Evolutionary conservation across 805 yeast species (phyloP).

Genomic region (Pachysolen tannophilus): DNA sequence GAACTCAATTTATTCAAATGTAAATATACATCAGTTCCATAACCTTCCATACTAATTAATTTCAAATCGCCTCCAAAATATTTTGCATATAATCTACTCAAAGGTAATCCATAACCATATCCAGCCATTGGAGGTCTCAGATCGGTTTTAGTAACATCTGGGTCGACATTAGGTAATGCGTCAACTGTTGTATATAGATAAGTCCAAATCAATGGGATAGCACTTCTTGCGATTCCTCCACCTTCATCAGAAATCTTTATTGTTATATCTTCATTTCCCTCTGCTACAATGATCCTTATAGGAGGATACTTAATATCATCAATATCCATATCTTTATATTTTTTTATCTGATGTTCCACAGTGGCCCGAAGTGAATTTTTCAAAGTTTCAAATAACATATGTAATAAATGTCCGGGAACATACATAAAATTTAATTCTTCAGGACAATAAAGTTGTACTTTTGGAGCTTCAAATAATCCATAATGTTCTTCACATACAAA

Average conservation of each 20-base stretch:
- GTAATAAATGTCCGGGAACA: slow-evolving; percentile 88
- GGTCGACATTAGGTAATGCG: slow-evolving; percentile 57
- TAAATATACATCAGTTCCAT: slow-evolving; percentile 87
- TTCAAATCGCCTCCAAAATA: slow-evolving; percentile 89
- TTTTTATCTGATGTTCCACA: slow-evolving; percentile 66
- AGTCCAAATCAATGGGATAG: slow-evolving; percentile 83
- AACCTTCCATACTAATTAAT: slow-evolving; percentile 86
- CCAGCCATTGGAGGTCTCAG: slow-evolving; percentile 93
- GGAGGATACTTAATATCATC: slow-evolving; percentile 74
- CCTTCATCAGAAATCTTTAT: slow-evolving; percentile 90
- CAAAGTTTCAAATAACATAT: slow-evolving; percentile 82
- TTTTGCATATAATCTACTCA: slow-evolving; percentile 77
- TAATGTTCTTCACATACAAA: slow-evolving; percentile 89
- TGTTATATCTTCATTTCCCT: slow-evolving; percentile 86
- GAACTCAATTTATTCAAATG: slow-evolving; percentile 76
- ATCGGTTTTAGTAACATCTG: slow-evolving; percentile 49
- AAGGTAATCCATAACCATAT: slow-evolving; percentile 85
- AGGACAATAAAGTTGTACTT: slow-evolving; percentile 71
- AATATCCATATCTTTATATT: slow-evolving; percentile 37
- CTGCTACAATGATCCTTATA: slow-evolving; percentile 77
- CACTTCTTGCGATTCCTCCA: slow-evolving; percentile 84
- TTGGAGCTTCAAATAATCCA: slow-evolving; percentile 80
- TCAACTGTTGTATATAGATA: slow-evolving; percentile 85
- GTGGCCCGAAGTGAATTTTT: slow-evolving; percentile 86
- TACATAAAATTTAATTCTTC: slow-evolving; percentile 77